Evolutionary conservation across 2,329 filamentous ascomycete species (phyloP).

Genomic region (Venturia effusa): DNA sequence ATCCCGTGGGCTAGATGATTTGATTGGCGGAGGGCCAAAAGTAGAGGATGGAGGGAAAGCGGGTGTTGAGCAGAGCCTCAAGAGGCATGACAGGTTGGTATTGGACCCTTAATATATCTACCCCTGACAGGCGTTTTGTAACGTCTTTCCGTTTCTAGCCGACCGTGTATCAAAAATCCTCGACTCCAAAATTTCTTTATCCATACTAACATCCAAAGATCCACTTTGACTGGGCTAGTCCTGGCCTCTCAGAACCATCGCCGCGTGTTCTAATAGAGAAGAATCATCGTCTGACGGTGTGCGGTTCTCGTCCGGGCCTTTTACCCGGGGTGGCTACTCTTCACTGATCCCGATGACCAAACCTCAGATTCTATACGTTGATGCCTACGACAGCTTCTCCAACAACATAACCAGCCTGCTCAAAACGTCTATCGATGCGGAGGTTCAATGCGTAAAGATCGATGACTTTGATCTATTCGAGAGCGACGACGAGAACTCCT

Average conservation of each 20-base stretch:
- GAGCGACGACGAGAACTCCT: neutral
- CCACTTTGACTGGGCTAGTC: neutral
- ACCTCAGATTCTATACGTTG: constrained; percentile 64
- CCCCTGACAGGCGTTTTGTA: neutral
- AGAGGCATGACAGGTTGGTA: neutral
- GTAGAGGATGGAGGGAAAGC: neutral
- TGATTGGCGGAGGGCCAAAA: neutral
- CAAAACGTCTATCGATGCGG: constrained; percentile 53
- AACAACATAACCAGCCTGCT: constrained; percentile 87
- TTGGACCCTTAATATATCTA: neutral
- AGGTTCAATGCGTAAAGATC: constrained; percentile 57
- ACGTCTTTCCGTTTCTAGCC: neutral
- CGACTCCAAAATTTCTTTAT: neutral
- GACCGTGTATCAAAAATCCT: neutral
- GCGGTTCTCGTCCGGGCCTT: neutral
- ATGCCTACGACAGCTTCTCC: constrained; percentile 94
- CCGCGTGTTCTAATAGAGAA: no score
- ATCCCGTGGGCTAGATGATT: no score
- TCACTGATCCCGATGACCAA: neutral
- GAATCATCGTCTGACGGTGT: no score
- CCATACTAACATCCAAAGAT: neutral
- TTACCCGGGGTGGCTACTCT: neutral
- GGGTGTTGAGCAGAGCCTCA: neutral
- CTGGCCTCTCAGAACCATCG: neutral
- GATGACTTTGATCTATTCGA: constrained; percentile 26